Conservation (phyloP, 768 basidiomycete genomes). For the Trametes meyenii region DNA sequence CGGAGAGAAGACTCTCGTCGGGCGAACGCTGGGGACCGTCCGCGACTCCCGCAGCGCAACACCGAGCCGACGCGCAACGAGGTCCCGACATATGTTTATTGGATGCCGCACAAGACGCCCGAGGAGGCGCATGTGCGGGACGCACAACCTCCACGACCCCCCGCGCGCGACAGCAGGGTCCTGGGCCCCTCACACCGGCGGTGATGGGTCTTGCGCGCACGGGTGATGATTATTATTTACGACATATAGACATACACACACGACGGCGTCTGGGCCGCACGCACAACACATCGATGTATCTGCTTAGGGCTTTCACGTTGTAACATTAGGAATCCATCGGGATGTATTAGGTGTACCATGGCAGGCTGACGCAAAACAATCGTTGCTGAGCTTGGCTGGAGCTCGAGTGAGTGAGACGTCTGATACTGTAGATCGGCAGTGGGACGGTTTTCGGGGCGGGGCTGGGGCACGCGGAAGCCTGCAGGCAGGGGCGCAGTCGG, state of each 20-base stretch:
- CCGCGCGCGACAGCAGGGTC: slow-evolving; percentile 35
- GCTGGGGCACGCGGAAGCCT: slow-evolving; percentile 8
- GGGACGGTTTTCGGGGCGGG: slow-evolving; percentile 3
- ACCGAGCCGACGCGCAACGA: slow-evolving; percentile 33
- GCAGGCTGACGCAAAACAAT: neutral
- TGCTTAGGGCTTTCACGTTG: slow-evolving; percentile 23
- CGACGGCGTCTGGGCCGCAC: slow-evolving; percentile 24
- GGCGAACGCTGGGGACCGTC: slow-evolving; percentile 16
- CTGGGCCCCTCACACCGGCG: slow-evolving; percentile 42
- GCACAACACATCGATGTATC: slow-evolving; percentile 20
- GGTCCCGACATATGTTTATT: slow-evolving; percentile 32
- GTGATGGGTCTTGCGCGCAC: slow-evolving; percentile 34
- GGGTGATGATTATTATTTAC: slow-evolving; percentile 26
- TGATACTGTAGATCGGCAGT: neutral
- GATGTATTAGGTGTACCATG: slow-evolving; percentile 14
- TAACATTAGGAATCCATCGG: slow-evolving; percentile 17
- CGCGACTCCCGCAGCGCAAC: slow-evolving; percentile 14
- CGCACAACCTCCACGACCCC: slow-evolving; percentile 34
- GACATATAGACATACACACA: slow-evolving; percentile 13
- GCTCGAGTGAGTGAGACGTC: neutral
- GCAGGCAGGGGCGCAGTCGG: slow-evolving; percentile 15
- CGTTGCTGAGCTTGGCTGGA: no score
- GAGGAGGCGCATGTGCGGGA: slow-evolving; percentile 31
- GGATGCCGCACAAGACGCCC: slow-evolving; percentile 33
- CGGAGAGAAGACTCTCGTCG: slow-evolving; percentile 21